Evolutionary conservation across 306 rosid genomes (phyloP).

Genomic region (Sophora flavescens): DNA sequence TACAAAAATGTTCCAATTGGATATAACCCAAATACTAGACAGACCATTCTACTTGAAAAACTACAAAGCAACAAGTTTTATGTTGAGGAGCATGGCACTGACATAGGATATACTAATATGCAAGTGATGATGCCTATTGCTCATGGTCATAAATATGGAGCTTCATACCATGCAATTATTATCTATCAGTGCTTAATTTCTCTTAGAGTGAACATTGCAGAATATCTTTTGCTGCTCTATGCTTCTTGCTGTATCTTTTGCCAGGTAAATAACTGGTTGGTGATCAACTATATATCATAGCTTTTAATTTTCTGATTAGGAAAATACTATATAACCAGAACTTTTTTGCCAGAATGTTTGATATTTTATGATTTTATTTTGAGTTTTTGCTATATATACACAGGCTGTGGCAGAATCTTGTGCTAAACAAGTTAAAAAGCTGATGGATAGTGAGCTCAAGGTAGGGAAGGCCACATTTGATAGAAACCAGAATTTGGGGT

Average conservation of each 20-base stretch:
- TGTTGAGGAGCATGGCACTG: neutral
- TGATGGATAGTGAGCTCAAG: constrained; percentile 20
- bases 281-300: neutral
- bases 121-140: neutral
- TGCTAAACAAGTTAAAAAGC: constrained; percentile 10
- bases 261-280: constrained; percentile 34
- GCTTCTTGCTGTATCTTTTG: constrained; percentile 27
- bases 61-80: neutral
- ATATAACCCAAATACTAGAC: neutral
- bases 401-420: constrained; percentile 40
- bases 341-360: too few relatives aligned
- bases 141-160: neutral
- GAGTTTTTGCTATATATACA: neutral
- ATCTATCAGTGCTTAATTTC: constrained; percentile 19
- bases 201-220: neutral
- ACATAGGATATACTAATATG: neutral
- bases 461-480: constrained; percentile 29
- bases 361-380: neutral
- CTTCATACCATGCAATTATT: constrained; percentile 5
- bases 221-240: constrained; percentile 32
- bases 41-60: neutral
- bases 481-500: constrained; percentile 1
- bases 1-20: neutral
- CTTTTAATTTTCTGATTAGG: neutral
- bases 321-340: neutral